Evolutionary conservation across 176 grass and related monocot genomes (phyloP).

Genomic region (Chloris gayana): DNA sequence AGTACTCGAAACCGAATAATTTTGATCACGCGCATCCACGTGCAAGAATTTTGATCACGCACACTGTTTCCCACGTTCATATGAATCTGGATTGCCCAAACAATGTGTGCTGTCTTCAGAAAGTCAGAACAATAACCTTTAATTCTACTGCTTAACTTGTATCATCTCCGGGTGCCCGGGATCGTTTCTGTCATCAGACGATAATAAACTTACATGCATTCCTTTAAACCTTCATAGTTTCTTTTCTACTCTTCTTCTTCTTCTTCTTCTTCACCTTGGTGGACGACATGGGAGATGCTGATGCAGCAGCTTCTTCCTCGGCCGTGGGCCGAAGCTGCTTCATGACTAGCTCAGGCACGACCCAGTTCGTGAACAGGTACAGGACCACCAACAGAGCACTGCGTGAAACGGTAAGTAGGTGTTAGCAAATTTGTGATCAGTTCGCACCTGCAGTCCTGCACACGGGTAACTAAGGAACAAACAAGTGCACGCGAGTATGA

Average conservation of each 20-base stretch:
- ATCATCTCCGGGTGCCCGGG: too few species aligned
- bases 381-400: constrained; percentile 52
- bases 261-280: constrained; percentile 33
- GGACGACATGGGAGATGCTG: constrained; percentile 16
- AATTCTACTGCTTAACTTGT: too few species aligned
- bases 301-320: constrained; percentile 11
- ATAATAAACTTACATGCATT: neutral
- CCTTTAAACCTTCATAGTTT: constrained; percentile 8
- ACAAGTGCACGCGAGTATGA: too few species aligned
- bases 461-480: neutral
- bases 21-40: too few species aligned
- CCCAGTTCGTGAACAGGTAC: constrained; percentile 58
- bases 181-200: neutral
- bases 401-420: neutral
- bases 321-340: constrained; percentile 10
- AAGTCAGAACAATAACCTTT: too few species aligned
- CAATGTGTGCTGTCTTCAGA: too few species aligned
- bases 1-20: too few species aligned
- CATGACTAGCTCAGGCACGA: constrained; percentile 51
- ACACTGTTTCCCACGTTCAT: too few species aligned
- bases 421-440: constrained; percentile 1
- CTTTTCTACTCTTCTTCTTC: constrained; percentile 44
- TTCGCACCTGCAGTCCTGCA: neutral
- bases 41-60: too few species aligned
- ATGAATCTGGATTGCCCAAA: too few species aligned